A percentile compares a stretch with the other conserved stretches of the same genome.
These are phyloP conservation scores for Leccinum pachyderme DNA, from an alignment of 1,284 basidiomycete species.

Conservation along the genomic window DNA sequence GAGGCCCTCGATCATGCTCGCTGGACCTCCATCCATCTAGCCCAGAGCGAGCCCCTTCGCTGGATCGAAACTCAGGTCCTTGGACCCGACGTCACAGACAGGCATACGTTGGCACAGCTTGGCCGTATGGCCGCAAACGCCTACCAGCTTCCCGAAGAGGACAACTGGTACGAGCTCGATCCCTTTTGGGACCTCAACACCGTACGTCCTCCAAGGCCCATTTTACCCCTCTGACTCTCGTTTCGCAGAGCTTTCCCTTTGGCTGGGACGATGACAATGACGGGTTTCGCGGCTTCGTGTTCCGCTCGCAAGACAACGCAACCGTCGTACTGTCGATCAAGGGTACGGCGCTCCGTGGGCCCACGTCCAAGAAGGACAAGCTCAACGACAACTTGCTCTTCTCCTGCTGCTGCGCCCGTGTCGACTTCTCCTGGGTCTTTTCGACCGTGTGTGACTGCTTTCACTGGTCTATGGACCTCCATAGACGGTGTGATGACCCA, in stretches of 20 bases:
- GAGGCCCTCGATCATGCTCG: slow-evolving; percentile 52
- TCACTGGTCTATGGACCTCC: slow-evolving; percentile 42
- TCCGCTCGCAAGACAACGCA: slow-evolving; percentile 74
- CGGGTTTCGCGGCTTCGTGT: slow-evolving; percentile 92
- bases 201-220: slow-evolving; percentile 43
- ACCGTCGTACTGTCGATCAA: slow-evolving; percentile 93
- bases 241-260: slow-evolving; percentile 76
- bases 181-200: slow-evolving; percentile 60
- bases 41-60: slow-evolving; percentile 49
- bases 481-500: slow-evolving; percentile 75
- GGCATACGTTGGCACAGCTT: slow-evolving; percentile 79
- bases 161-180: slow-evolving; percentile 85
- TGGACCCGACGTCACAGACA: slow-evolving; percentile 75
- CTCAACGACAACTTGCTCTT: slow-evolving; percentile 96
- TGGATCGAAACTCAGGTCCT: slow-evolving; percentile 57
- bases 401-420: slow-evolving; percentile 95
- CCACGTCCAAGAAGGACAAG: slow-evolving; percentile 91
- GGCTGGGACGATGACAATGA: slow-evolving; percentile 84
- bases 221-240: slow-evolving; percentile 1
- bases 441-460: slow-evolving; percentile 91
- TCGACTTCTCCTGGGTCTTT: slow-evolving; percentile 84
- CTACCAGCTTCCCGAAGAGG: slow-evolving; percentile 67
- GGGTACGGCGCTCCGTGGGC: slow-evolving; percentile 83
- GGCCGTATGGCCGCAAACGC: slow-evolving; percentile 93
- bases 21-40: slow-evolving; percentile 45